Percentiles rank a stretch among this genome's conserved stretches.
These are phyloP conservation scores for Linnemannia schmuckeri DNA, from an alignment of 192 early-diverging fungal genomes.

Conservation along the genomic window DNA sequence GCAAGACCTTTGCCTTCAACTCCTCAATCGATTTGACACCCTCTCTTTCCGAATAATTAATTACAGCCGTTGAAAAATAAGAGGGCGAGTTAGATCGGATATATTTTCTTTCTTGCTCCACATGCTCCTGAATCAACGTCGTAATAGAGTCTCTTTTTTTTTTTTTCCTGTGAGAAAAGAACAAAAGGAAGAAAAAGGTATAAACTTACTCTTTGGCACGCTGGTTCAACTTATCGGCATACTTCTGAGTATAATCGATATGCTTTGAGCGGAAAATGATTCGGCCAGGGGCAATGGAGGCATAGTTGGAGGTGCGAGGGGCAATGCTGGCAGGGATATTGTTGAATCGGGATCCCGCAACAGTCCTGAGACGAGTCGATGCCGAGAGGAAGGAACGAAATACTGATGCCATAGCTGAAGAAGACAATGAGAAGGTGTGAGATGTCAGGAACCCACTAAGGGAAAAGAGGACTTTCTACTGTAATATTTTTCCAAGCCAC, in stretches of 20 bases:
- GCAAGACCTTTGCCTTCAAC: slow-evolving; percentile 50
- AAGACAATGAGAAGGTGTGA: neutral
- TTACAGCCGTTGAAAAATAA: neutral
- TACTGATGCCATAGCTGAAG: slow-evolving; percentile 36
- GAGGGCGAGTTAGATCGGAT: neutral
- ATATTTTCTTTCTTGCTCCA: neutral
- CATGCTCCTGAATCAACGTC: neutral
- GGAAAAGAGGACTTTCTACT: neutral
- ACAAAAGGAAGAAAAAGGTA: neutral
- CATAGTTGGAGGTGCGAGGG: slow-evolving; percentile 18
- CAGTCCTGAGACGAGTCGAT: slow-evolving; percentile 14
- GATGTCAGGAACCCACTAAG: neutral
- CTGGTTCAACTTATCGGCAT: slow-evolving; percentile 72
- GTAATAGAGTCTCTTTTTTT: neutral
- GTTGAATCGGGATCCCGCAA: neutral
- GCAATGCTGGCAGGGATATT: neutral
- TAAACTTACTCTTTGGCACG: slow-evolving; percentile 63
- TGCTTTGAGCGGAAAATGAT: slow-evolving; percentile 50
- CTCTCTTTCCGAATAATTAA: slow-evolving; percentile 49
- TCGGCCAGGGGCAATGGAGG: slow-evolving; percentile 12
- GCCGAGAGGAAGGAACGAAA: slow-evolving; percentile 39
- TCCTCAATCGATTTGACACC: slow-evolving; percentile 63
- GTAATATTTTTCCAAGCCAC: neutral
- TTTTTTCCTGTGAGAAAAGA: neutral
- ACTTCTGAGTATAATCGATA: slow-evolving; percentile 72